Percentiles rank a stretch among this genome's conserved stretches.
phyloP scores from a whole-genome alignment of 2,329 filamentous ascomycete species.

The Dactylellina cionopaga region DNA sequence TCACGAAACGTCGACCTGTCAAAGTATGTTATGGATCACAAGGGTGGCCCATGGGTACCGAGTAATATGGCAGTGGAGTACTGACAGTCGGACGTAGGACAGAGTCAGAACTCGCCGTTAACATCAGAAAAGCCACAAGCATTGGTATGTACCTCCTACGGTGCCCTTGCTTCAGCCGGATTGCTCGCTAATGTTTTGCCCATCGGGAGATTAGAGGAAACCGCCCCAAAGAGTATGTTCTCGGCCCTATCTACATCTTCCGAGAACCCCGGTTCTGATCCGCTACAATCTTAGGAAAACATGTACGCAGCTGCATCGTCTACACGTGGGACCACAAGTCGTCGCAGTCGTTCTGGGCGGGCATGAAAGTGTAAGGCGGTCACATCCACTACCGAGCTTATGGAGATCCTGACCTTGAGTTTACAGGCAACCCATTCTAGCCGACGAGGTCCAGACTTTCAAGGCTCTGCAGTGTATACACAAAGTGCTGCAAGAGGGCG shows the following conservation, averaged over 20 bases:
- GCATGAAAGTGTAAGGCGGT: constrained; percentile 89
- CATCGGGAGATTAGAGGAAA: constrained; percentile 67
- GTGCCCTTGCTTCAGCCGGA: constrained; percentile 21
- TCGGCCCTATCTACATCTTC: background rate
- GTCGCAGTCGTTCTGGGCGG: constrained; percentile 92
- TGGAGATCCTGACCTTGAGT: background rate
- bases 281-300: constrained; percentile 71
- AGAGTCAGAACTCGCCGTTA: constrained; percentile 75
- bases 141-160: constrained; percentile 60
- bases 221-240: constrained; percentile 71
- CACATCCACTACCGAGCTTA: background rate
- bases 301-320: constrained; percentile 97
- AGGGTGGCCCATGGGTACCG: background rate
- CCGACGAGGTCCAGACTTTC: constrained; percentile 98
- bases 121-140: constrained; percentile 76
- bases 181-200: constrained; percentile 14
- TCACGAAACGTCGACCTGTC: constrained; percentile 52
- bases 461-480: constrained; percentile 97
- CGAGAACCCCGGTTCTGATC: constrained; percentile 9
- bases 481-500: constrained; percentile 96
- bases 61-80: background rate
- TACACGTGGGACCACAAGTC: constrained; percentile 99
- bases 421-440: constrained; percentile 90
- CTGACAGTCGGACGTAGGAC: constrained; percentile 63
- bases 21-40: constrained; percentile 23